A percentile compares a stretch with the other conserved stretches of the same genome.
Evolutionary conservation across 139 green algal genomes (phyloP).

Genomic region (Microglena sp.): DNA sequence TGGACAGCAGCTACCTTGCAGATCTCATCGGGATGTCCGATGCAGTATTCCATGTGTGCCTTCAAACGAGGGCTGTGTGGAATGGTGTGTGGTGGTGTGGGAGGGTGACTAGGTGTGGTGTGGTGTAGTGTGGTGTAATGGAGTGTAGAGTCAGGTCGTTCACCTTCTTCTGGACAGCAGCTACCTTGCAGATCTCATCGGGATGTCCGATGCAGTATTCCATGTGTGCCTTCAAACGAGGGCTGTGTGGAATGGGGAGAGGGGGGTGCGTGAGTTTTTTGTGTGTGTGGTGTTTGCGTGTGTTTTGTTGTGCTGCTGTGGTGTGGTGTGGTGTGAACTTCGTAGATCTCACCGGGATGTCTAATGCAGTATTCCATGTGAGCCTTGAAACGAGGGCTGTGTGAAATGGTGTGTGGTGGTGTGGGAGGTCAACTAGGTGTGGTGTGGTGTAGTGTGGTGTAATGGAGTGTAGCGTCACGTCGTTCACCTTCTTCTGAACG

Average conservation of each 20-base stretch:
- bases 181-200: slow-evolving; percentile 83
- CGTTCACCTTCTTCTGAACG: neutral
- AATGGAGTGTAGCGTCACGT: neutral
- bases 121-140: too few species aligned
- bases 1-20: slow-evolving; percentile 80
- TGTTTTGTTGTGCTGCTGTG: neutral
- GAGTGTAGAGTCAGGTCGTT: neutral
- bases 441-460: neutral
- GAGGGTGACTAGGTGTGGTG: too few species aligned
- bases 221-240: slow-evolving; percentile 82
- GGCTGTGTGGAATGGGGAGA: too few species aligned
- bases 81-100: too few species aligned
- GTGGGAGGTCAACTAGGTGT: neutral
- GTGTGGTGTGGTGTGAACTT: neutral
- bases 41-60: slow-evolving; percentile 87
- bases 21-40: slow-evolving; percentile 85
- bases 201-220: slow-evolving; percentile 85
- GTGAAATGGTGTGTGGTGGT: neutral
- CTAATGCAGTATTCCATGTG: neutral
- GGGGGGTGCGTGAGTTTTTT: too few species aligned
- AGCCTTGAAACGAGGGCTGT: neutral
- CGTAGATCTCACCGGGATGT: neutral
- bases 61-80: too few species aligned
- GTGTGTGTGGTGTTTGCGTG: neutral
- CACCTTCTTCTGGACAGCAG: slow-evolving; percentile 80